A percentile compares a stretch with the other conserved stretches of the same genome.
phyloP scores from a whole-genome alignment of 2,329 filamentous ascomycete genomes.

The Beauveria brongniartii region DNA sequence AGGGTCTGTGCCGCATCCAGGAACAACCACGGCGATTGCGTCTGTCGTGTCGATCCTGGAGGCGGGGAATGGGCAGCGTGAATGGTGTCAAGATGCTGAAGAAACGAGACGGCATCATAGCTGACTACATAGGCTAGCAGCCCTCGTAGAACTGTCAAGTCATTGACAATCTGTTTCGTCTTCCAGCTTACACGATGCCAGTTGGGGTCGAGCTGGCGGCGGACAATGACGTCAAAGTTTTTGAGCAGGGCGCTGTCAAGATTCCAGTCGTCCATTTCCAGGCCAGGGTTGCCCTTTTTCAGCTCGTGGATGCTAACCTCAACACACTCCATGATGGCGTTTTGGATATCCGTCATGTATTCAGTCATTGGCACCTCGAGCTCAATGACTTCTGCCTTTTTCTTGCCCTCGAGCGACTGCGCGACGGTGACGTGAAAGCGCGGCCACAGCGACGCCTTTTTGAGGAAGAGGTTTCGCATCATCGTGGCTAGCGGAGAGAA shows the following conservation, averaged over 20 bases:
- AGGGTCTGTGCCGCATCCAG: conserved; percentile 91
- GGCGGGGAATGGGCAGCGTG: conserved; percentile 83
- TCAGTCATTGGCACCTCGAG: conserved; percentile 95
- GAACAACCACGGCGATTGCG: conserved; percentile 92
- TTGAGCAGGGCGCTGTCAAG: conserved; percentile 85
- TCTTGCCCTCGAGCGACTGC: conserved; percentile 79
- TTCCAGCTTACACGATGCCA: conserved; percentile 97
- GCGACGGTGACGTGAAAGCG: conserved; percentile 89
- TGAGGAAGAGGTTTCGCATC: conserved; percentile 81
- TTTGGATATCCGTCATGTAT: conserved; percentile 86
- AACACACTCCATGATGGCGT: conserved; percentile 90
- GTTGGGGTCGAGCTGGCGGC: conserved; percentile 86
- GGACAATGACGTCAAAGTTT: conserved; percentile 83
- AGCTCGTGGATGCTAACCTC: conserved; percentile 91
- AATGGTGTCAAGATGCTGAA: conserved; percentile 90
- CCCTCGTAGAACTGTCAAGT: conserved; percentile 72
- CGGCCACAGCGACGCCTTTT: conserved; percentile 84
- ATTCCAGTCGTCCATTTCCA: conserved; percentile 97
- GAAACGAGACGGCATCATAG: conserved; percentile 84
- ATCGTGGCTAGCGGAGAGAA: conserved; percentile 84
- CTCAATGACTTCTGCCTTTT: conserved; percentile 94
- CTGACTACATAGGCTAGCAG: conserved; percentile 77
- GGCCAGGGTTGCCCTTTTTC: conserved; percentile 78
- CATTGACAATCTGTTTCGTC: conserved; percentile 88
- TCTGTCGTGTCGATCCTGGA: conserved; percentile 78